Evolutionary conservation across 331 rosid species (phyloP), one percentile per base, ranked within the genome.

Genomic region (Acacia concinna): DNA sequence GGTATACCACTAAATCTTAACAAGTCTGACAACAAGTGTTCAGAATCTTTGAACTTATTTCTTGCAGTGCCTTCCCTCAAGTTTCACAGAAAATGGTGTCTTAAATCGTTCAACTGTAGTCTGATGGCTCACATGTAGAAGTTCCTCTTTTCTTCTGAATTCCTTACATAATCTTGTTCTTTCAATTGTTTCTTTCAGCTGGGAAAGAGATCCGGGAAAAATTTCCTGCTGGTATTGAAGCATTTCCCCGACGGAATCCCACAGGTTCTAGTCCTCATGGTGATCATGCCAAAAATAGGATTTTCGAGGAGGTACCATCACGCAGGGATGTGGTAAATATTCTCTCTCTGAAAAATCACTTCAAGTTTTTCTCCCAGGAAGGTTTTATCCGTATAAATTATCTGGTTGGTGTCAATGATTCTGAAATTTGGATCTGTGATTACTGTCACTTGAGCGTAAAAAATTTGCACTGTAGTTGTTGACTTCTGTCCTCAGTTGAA

Each of bases 121-220:
- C 59, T 71, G 25, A 18, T 43, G 66, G 8, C 35, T 13, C 12
- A 15, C 21, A 59, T 54, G 38, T 34, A 41, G 66, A 81, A 68
- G 35, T 80, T 51, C 75, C 72, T 56, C 46, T 57, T 79, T 75
- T 76, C 71, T 75, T 82, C 74, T 51, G 28, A 80, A 8, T 75
- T 71, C 69, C 74, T 74, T 69, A 21, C 71, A 69, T 79, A 73
- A 86, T 78, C 62, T 72, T 76, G 74, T 64, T 81, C 65, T n/a
- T 83, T 78, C 81, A 51, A 69, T 78, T 81, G 66, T 68, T 72
- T 84, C 68, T 78, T 90, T 80, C 84, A 96, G 99, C 81, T 78
- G 98, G 97, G 62, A 96, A 87, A 83, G 99, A 93, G 81, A 85
- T 89, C 72, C 91, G 98, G 79, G 99, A 93, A 66, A 88, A 93